phyloP scores from a whole-genome alignment of 2,329 filamentous ascomycete genomes.

The Curvularia spicifera region DNA sequence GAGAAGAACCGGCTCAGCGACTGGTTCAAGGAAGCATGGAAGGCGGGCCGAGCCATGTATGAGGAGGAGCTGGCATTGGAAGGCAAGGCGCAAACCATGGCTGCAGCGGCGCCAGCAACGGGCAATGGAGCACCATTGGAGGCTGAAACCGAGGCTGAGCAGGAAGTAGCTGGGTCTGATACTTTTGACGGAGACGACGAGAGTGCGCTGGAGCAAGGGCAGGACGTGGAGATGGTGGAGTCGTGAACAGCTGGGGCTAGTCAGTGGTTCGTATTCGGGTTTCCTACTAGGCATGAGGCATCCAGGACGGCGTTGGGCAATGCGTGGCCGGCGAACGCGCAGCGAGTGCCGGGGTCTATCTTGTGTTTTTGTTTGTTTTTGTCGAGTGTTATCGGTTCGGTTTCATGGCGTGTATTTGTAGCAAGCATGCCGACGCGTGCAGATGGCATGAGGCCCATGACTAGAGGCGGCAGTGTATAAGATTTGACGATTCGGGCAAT shows the following conservation, averaged over 20 bases:
- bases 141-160: conserved; percentile 7
- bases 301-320: conserved; percentile 34
- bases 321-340: conserved; percentile 13
- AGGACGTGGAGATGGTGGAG: conserved; percentile 45
- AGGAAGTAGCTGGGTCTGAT: conserved; percentile 17
- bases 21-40: conserved; percentile 64
- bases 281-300: conserved; percentile 27
- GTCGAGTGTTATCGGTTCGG: neutral
- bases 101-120: neutral
- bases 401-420: neutral
- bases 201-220: conserved; percentile 22
- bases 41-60: conserved; percentile 46
- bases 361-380: neutral
- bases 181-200: conserved; percentile 37
- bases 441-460: conserved; percentile 1
- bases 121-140: conserved; percentile 3
- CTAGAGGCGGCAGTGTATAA: conserved; percentile 10
- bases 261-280: conserved; percentile 13
- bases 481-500: conserved; percentile 12
- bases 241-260: conserved; percentile 21
- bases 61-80: conserved; percentile 30
- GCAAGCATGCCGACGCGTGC: neutral
- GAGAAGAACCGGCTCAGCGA: conserved; percentile 72
- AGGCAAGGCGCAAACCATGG: conserved; percentile 4
- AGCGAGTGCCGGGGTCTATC: neutral